These are phyloP conservation scores for Stylonectria norvegica DNA, from an alignment of 2,329 filamentous ascomycete species.

Conservation along the genomic window DNA sequence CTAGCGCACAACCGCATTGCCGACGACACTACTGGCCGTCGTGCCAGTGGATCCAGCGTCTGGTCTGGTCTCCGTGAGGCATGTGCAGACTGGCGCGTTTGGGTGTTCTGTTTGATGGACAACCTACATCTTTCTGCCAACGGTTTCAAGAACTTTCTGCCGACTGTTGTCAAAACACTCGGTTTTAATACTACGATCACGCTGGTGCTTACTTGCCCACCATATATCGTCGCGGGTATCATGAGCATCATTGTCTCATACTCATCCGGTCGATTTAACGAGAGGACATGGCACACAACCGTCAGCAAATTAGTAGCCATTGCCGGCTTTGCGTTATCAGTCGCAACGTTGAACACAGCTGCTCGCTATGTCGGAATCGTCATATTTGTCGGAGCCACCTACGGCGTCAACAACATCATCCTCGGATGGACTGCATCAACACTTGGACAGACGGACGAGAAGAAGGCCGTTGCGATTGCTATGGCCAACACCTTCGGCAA, in stretches of 20 bases:
- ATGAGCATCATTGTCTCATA: constrained; percentile 24
- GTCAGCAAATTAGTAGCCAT: constrained; percentile 40
- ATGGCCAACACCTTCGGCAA: constrained; percentile 29
- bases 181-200: constrained; percentile 28
- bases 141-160: constrained; percentile 39
- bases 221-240: constrained; percentile 40
- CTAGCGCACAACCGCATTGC: constrained; percentile 42
- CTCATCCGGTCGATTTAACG: constrained; percentile 45
- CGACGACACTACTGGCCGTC: constrained; percentile 45
- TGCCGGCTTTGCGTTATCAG: constrained; percentile 21
- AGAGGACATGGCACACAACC: constrained; percentile 47
- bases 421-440: constrained; percentile 42
- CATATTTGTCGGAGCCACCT: constrained; percentile 38
- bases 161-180: constrained; percentile 29
- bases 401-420: constrained; percentile 43
- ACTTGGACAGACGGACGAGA: constrained; percentile 46
- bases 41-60: constrained; percentile 38
- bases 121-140: constrained; percentile 50
- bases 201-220: constrained; percentile 36
- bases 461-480: constrained; percentile 44
- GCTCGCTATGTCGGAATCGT: constrained; percentile 33
- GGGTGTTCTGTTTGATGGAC: constrained; percentile 49
- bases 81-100: constrained; percentile 43
- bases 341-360: constrained; percentile 21
- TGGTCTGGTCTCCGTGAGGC: constrained; percentile 44